A percentile compares a stretch with the other conserved stretches of the same genome.
Conservation (phyloP, 345 rosid genomes). For the Lumnitzera racemosa region DNA sequence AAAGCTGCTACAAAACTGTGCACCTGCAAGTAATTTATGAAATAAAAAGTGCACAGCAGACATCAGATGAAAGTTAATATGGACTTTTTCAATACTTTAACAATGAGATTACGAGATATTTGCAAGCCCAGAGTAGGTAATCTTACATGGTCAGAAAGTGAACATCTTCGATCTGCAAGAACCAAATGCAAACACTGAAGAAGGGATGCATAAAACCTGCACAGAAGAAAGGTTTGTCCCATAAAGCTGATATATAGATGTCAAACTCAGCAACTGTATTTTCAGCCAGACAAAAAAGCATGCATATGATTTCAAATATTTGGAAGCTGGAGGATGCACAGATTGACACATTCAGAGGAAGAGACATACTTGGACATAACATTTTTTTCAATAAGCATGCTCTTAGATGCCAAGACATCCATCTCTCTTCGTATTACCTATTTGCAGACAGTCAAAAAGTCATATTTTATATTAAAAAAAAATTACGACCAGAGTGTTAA, state of each 20-base stretch:
- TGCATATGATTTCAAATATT: neutral
- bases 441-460: constrained; percentile 10
- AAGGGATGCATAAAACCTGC: constrained; percentile 76
- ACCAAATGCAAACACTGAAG: constrained; percentile 73
- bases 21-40: constrained; percentile 38
- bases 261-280: neutral
- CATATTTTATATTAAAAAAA: constrained; percentile 1
- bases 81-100: too few species aligned
- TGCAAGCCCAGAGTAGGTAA: constrained; percentile 10
- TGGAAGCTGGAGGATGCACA: neutral
- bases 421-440: constrained; percentile 79
- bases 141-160: constrained; percentile 77
- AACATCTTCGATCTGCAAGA: constrained; percentile 56
- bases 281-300: neutral
- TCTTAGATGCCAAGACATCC: constrained; percentile 61
- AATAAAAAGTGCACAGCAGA: neutral
- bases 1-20: constrained; percentile 73
- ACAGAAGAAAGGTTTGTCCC: neutral
- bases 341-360: neutral
- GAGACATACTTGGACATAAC: constrained; percentile 54
- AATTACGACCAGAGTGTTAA: constrained; percentile 4
- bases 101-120: neutral
- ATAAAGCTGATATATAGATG: neutral
- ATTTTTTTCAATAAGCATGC: constrained; percentile 48
- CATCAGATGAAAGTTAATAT: too few species aligned